Evolutionary conservation across 495 filamentous ascomycete species (phyloP).

Genomic region (Aspergillus sclerotiicarbonarius): DNA sequence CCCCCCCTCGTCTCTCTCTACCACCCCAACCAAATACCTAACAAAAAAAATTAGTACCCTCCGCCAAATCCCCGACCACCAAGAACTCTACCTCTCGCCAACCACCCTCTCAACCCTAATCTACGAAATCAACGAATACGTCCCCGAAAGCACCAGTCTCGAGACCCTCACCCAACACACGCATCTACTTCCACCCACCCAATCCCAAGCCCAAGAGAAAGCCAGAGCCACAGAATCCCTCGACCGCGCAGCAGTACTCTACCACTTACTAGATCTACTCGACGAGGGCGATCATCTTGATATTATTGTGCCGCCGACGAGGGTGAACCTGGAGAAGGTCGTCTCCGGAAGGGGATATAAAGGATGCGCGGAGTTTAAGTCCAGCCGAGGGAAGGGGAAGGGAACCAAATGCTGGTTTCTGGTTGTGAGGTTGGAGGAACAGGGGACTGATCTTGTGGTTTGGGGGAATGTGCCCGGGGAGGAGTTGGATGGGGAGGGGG

Average conservation of each 20-base stretch:
- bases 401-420: conserved; percentile 36
- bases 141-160: conserved; percentile 30
- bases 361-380: conserved; percentile 32
- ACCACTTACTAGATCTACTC: conserved; percentile 78
- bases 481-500: conserved; percentile 54
- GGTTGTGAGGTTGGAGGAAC: conserved; percentile 68
- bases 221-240: conserved; percentile 38
- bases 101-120: conserved; percentile 78
- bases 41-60: conserved; percentile 54
- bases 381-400: conserved; percentile 5
- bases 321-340: conserved; percentile 29
- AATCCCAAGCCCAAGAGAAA: conserved; percentile 9
- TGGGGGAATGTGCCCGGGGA: conserved; percentile 87
- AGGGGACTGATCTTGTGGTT: conserved; percentile 82
- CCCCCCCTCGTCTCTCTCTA: conserved; percentile 1
- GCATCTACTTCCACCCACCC: conserved; percentile 24
- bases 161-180: conserved; percentile 34
- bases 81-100: conserved; percentile 86
- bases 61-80: conserved; percentile 88
- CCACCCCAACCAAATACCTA: conserved; percentile 4
- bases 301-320: conserved; percentile 46
- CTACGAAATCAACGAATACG: conserved; percentile 81
- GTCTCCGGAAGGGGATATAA: conserved; percentile 25
- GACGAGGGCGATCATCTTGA: conserved; percentile 58
- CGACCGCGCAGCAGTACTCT: conserved; percentile 60